Evolutionary conservation across 441 rosid species (phyloP), one percentile per base, ranked within the genome.

Genomic region (Erodium moschatum): DNA sequence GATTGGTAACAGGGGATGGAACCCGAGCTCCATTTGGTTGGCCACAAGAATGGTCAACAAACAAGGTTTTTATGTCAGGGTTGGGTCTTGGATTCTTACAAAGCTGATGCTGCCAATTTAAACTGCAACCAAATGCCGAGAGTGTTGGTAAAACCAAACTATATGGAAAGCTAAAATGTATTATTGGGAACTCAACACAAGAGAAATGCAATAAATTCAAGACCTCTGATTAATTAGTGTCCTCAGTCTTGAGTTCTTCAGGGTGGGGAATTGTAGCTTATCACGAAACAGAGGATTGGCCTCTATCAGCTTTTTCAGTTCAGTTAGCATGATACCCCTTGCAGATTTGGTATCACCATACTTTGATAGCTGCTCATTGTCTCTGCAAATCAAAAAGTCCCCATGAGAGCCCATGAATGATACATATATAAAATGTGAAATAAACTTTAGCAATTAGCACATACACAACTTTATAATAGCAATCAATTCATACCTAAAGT

Each of bases 41-140:
- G 66, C 86, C 86, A 70, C 96, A 89, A 70, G 76, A 84, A 50
- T 89, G 95, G 76, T 89, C 95, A 15, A 89, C 86, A 81, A 89
- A 89, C 69, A 87, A 77, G 65, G 96, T 87, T 81, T 85, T 89
- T 70, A 89, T 89, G 80, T 89, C 96, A 19, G 96, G 96, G 75
- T 87, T 87, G 61, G 86, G 46, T 85, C 90, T 89, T 20, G 95
- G 95, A 75, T 82, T 87, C 82, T 85, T 87, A 79, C 92, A 89
- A 73, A 89, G 87, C 73, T 85, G 92, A 78, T 89, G 92, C 78
- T 89, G 96, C 96, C 96, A 89, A 77, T 89, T 89, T 74, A 89
- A 85, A 80, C 96, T 89, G 85, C 83, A 77, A 56, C 64, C 66
- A 52, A 72, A 44, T 62, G 16, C 15, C 8, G 24, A 72, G 54